These are phyloP conservation scores for Amoebophrya sp. DNA, from an alignment of 169 alveolate species.

Conservation along the genomic window DNA sequence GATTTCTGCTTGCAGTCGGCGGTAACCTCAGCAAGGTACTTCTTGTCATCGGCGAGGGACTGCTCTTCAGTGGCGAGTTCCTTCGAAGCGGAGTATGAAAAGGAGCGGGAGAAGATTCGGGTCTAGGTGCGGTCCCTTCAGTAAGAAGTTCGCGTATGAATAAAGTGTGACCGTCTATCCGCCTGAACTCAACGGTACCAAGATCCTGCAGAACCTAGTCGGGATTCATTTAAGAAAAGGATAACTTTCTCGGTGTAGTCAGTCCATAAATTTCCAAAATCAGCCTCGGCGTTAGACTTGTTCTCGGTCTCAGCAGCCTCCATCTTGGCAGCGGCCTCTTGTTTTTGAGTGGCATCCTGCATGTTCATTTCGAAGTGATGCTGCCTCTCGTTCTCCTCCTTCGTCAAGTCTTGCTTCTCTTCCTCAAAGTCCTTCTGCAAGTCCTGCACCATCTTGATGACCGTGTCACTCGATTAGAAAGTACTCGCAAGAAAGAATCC, in stretches of 20 bases:
- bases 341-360: constrained; percentile 8
- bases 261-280: not conserved
- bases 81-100: constrained; percentile 5
- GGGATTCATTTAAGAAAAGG: too few relatives aligned
- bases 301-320: constrained; percentile 27
- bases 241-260: too few relatives aligned
- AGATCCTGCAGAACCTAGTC: too few relatives aligned
- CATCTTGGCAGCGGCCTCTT: constrained; percentile 24
- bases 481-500: too few relatives aligned
- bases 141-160: too few relatives aligned
- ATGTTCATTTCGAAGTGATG: constrained; percentile 19
- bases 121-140: too few relatives aligned
- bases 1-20: not conserved
- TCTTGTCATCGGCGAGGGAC: not conserved
- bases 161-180: too few relatives aligned
- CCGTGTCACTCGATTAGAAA: too few relatives aligned
- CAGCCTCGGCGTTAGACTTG: not conserved
- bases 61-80: constrained; percentile 16
- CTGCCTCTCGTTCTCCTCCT: not conserved
- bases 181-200: too few relatives aligned
- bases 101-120: too few relatives aligned
- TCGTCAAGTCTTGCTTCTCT: not conserved
- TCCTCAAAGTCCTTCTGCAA: constrained; percentile 14
- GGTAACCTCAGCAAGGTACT: not conserved
- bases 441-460: constrained; percentile 20